These are phyloP conservation scores for Termitomyces sp. DNA, from an alignment of 768 basidiomycete species.

Conservation along the genomic window DNA sequence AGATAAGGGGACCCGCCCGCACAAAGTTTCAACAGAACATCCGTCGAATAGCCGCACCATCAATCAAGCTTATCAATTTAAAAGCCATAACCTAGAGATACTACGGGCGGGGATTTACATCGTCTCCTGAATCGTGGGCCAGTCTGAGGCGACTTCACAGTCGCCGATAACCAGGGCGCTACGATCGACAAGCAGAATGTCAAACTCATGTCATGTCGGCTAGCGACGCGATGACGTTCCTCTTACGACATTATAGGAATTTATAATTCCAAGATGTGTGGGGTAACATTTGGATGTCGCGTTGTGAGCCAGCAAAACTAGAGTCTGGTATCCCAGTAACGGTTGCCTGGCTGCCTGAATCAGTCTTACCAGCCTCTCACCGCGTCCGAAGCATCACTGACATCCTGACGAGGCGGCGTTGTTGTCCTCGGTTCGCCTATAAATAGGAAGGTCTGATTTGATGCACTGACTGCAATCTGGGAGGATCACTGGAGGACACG, in stretches of 20 bases:
- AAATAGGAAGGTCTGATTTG: too few relatives aligned
- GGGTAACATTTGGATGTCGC: not conserved
- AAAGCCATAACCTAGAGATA: not conserved
- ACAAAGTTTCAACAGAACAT: conserved; percentile 31
- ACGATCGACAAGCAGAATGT: conserved; percentile 16
- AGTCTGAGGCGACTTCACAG: conserved; percentile 17
- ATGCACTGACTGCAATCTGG: not conserved
- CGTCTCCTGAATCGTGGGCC: conserved; percentile 20
- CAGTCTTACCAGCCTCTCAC: not conserved
- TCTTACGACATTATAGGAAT: not conserved
- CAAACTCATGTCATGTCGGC: conserved; percentile 19
- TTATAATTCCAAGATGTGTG: not conserved
- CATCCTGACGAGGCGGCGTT: not conserved
- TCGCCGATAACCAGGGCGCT: conserved; percentile 19
- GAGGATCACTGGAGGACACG: not conserved
- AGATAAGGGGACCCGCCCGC: conserved; percentile 6
- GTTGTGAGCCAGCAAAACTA: not conserved
- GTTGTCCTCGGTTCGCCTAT: not conserved
- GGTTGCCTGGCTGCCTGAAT: not conserved
- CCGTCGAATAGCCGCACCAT: conserved; percentile 25
- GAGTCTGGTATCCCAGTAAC: not conserved
- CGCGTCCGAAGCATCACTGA: not conserved
- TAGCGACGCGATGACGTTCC: conserved; percentile 18
- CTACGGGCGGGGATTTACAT: conserved; percentile 16
- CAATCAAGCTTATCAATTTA: not conserved